Conservation (phyloP, 208 protist genomes). For the Leishmania guyanensis region DNA sequence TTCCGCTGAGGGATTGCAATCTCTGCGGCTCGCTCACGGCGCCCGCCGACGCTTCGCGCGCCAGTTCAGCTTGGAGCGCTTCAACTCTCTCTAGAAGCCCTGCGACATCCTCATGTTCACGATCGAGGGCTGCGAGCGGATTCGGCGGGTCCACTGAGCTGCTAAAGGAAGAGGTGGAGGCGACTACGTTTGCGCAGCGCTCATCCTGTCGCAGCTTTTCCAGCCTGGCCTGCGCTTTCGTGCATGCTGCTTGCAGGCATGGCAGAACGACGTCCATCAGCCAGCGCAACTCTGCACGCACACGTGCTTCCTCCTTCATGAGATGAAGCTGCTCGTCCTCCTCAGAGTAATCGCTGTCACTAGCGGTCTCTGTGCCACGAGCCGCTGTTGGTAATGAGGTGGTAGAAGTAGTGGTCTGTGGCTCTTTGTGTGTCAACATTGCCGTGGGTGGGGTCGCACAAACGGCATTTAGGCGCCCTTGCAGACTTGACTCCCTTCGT, state of each 20-base stretch:
- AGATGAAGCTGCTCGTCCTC: conserved; percentile 8
- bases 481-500: conserved; percentile 12
- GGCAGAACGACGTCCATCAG: conserved; percentile 9
- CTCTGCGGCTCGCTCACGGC: neutral
- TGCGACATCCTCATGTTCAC: neutral
- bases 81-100: neutral
- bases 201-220: neutral
- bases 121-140: neutral
- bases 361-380: neutral
- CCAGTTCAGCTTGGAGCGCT: conserved; percentile 5
- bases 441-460: neutral
- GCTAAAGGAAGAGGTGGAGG: neutral
- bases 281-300: conserved; percentile 24
- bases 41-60: neutral
- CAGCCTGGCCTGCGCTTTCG: neutral
- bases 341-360: neutral
- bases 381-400: neutral
- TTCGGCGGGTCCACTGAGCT: neutral
- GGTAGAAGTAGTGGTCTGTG: neutral
- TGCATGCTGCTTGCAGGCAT: neutral
- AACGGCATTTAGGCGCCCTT: neutral
- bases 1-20: neutral
- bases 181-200: neutral
- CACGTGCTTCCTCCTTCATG: conserved; percentile 11
- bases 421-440: neutral